Conservation (phyloP, 1,139 yeast genomes). For the Suhomyces kunorum region DNA sequence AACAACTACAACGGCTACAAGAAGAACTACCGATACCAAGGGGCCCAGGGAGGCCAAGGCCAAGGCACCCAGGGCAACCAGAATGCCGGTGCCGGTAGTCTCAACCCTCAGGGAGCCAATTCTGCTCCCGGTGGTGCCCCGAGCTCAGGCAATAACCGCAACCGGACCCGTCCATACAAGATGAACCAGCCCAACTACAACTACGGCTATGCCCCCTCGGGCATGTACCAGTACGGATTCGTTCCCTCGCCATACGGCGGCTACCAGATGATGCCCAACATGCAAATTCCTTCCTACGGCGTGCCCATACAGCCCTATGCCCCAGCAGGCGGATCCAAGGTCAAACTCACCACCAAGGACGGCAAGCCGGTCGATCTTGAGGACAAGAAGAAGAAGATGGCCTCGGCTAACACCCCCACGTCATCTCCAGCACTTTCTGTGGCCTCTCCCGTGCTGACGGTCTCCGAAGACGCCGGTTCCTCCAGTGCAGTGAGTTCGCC, state of each 20-base stretch:
- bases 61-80: conserved; percentile 4
- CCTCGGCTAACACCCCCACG: conserved; percentile 20
- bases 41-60: conserved; percentile 4
- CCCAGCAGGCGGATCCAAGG: conserved; percentile 21
- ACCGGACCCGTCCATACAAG: conserved; percentile 15
- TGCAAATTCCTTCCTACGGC: conserved; percentile 21
- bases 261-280: conserved; percentile 20
- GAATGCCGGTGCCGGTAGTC: neutral
- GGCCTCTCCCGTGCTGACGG: conserved; percentile 18
- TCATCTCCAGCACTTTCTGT: conserved; percentile 15
- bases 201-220: conserved; percentile 19
- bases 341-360: conserved; percentile 47
- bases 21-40: conserved; percentile 10
- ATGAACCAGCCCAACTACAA: conserved; percentile 18
- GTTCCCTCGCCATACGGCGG: conserved; percentile 19
- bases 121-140: conserved; percentile 11
- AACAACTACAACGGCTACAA: conserved; percentile 13
- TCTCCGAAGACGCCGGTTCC: conserved; percentile 16
- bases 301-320: conserved; percentile 19
- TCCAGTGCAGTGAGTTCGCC: conserved; percentile 20
- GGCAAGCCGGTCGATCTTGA: conserved; percentile 51
- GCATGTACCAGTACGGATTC: conserved; percentile 18
- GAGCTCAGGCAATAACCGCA: conserved; percentile 13
- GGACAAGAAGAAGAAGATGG: conserved; percentile 38
- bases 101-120: too few species aligned